Evolutionary conservation across 306 rosid genomes (phyloP), one percentile per base, ranked within the genome.

Genomic region (Casuarina cunninghamiana): DNA sequence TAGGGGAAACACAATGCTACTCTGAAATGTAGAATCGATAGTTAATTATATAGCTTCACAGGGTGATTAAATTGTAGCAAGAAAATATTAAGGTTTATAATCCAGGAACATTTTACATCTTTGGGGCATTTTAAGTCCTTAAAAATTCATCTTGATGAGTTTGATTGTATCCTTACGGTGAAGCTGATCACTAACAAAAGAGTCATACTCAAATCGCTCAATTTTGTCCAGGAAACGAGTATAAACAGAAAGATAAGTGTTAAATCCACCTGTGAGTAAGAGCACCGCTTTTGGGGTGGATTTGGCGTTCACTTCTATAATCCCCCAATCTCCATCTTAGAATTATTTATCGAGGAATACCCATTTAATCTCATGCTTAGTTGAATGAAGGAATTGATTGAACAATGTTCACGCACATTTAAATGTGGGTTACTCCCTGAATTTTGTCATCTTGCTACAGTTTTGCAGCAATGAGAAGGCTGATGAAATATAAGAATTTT

Each of bases 401-500:
- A n/a, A 21, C 63, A 57, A 57, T 57, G 63, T 57, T 11, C 1
- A 5, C 19, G 63, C 21, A 57, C 26, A 19, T 57, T n/a, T 57
- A 26, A 26, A 26, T 26, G 32, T 15, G 42, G 15, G 7, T 60
- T 51, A 82, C 63, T 66, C 60, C 69, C 43, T 65, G 65, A 81
- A 65, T 72, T 66, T 73, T 78, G 51, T 69, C 48, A 69, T 45
- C 57, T 82, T 49, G 50, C 32, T 26, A 26, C 88, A 89, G 93
- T 81, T 83, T 46, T 86, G 86, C 75, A 88, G 86, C 84, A 72
- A 86, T 5, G 87, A 86, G 74, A 83, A 60, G 78, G 89, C 91
- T 48, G 88, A 88, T 58, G 94, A 88, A 54, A 82, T 85, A 16
- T 88, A 88, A 83, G 79, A 74, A 35, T 87, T 86, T 79, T 91